Conservation (phyloP, 2,329 filamentous ascomycete species). For the Claviceps africana region DNA sequence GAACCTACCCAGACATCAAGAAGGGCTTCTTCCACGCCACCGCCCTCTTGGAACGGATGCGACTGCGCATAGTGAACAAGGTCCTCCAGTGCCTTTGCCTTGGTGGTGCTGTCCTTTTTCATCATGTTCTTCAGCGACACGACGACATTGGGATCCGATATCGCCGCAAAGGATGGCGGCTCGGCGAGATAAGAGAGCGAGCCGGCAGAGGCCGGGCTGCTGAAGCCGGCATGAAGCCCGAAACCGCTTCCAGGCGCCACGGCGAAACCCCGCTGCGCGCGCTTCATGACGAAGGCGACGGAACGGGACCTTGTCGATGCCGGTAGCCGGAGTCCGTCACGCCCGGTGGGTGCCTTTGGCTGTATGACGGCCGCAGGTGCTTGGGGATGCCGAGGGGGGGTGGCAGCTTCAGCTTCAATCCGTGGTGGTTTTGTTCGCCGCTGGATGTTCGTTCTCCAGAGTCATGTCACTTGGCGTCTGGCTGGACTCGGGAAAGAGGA, state of each 20-base stretch:
- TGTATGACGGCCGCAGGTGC: background rate
- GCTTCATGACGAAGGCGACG: slow-evolving; percentile 3
- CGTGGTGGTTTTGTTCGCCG: too few species aligned
- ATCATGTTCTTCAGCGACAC: slow-evolving; percentile 85
- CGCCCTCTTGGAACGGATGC: slow-evolving; percentile 37
- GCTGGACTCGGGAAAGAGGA: too few species aligned
- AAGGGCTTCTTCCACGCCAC: slow-evolving; percentile 64
- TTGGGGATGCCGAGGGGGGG: background rate
- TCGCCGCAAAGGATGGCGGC: slow-evolving; percentile 61
- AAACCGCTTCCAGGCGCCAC: slow-evolving; percentile 5
- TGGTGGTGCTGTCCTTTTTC: slow-evolving; percentile 89
- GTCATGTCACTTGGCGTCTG: background rate
- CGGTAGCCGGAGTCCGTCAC: background rate
- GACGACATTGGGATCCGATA: slow-evolving; percentile 68
- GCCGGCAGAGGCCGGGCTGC: slow-evolving; percentile 26
- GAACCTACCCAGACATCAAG: slow-evolving; percentile 70
- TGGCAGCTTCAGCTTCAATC: background rate
- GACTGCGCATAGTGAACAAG: slow-evolving; percentile 50
- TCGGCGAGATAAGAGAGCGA: slow-evolving; percentile 76
- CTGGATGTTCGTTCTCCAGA: background rate
- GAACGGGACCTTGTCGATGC: background rate
- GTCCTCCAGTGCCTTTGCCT: slow-evolving; percentile 80
- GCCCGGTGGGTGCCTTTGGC: background rate
- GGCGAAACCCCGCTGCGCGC: slow-evolving; percentile 5
- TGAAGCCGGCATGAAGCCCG: slow-evolving; percentile 14